Conservation (phyloP, 2,329 filamentous ascomycete species). For the Dactylellina parvicollis region DNA sequence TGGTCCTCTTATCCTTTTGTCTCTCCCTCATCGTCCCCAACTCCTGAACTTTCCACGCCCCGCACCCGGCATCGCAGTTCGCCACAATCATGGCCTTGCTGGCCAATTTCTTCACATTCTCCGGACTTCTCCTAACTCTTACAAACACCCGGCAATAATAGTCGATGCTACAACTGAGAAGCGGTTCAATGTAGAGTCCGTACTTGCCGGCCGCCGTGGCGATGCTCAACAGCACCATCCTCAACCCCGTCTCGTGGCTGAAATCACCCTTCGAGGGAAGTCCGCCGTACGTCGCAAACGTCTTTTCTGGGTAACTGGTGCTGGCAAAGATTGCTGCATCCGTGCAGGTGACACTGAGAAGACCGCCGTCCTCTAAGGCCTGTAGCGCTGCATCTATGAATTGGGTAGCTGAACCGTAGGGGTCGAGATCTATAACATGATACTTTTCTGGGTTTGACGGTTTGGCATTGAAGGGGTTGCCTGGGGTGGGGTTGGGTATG, state of each 20-base stretch:
- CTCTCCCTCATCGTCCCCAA: conserved; percentile 75
- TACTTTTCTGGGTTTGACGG: conserved; percentile 68
- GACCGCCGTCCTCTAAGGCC: conserved; percentile 80
- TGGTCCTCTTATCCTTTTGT: conserved; percentile 62
- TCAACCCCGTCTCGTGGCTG: conserved; percentile 88
- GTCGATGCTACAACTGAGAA: conserved; percentile 92
- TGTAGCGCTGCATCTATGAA: conserved; percentile 93
- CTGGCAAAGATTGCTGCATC: conserved; percentile 96
- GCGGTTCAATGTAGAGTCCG: conserved; percentile 85
- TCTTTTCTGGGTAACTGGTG: conserved; percentile 91
- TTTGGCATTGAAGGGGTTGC: conserved; percentile 29
- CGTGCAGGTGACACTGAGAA: conserved; percentile 95
- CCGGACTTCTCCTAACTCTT: conserved; percentile 78
- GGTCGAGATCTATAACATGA: conserved; percentile 95
- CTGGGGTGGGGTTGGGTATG: conserved; percentile 14
- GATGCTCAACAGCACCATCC: conserved; percentile 84
- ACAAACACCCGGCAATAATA: conserved; percentile 94
- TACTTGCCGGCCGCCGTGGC: conserved; percentile 83
- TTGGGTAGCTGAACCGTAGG: conserved; percentile 90
- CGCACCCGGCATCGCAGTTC: conserved; percentile 88
- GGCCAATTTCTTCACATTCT: conserved; percentile 87
- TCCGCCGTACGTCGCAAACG: conserved; percentile 92
- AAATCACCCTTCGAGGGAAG: conserved; percentile 83
- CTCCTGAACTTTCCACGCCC: conserved; percentile 86
- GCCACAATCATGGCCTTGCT: conserved; percentile 94